These are phyloP conservation scores for Pseudogymnoascus destructans DNA, from an alignment of 2,329 filamentous ascomycete genomes.

Conservation along the genomic window DNA sequence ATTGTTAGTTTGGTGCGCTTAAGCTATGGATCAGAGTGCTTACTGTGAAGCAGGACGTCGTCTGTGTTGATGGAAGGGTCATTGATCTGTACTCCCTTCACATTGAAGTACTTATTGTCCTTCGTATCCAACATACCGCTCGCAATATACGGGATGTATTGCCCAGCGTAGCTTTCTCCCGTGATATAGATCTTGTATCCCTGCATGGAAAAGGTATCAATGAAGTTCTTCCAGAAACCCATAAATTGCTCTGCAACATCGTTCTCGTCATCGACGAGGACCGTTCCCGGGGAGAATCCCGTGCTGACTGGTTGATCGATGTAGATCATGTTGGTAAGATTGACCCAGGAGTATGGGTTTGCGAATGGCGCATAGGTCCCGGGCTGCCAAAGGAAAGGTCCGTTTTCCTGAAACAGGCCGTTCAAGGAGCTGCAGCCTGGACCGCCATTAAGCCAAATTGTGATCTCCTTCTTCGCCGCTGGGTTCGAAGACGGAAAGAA, in stretches of 20 bases:
- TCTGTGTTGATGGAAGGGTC: conserved; percentile 39
- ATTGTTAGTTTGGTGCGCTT: conserved; percentile 9
- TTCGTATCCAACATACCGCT: conserved; percentile 35
- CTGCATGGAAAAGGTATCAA: conserved; percentile 42
- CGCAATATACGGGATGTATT: conserved; percentile 34
- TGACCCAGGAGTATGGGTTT: conserved; percentile 41
- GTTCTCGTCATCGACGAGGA: conserved; percentile 37
- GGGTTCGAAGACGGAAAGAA: conserved; percentile 40
- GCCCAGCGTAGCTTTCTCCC: conserved; percentile 48
- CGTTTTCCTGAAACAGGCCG: conserved; percentile 44
- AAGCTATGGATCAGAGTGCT: neutral
- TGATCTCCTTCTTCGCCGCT: conserved; percentile 32
- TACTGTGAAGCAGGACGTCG: conserved; percentile 16
- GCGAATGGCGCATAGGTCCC: conserved; percentile 18
- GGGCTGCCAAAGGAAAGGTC: conserved; percentile 29
- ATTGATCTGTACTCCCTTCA: conserved; percentile 47
- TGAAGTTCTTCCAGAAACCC: conserved; percentile 50
- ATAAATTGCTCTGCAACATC: conserved; percentile 44
- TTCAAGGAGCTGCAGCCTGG: conserved; percentile 48
- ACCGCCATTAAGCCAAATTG: conserved; percentile 52
- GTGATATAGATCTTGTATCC: conserved; percentile 49
- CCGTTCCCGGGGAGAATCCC: conserved; percentile 42
- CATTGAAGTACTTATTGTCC: conserved; percentile 43
- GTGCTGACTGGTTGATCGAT: conserved; percentile 34
- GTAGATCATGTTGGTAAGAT: conserved; percentile 38